Evolutionary conservation across 768 basidiomycete species (phyloP).

Genomic region (Collybia nuda): DNA sequence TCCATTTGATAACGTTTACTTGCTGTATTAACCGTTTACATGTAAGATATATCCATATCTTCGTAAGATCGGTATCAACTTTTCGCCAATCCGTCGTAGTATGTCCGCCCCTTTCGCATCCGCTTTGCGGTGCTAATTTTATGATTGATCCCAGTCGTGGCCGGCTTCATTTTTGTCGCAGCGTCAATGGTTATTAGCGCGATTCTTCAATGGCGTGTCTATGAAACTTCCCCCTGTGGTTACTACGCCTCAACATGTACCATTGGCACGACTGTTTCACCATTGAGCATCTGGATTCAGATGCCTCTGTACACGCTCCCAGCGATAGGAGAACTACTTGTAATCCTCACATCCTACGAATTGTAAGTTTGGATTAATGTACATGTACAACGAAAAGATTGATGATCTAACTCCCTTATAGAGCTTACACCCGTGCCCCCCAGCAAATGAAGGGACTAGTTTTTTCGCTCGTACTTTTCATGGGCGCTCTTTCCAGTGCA

Average conservation of each 20-base stretch:
- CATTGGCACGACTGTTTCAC: constrained; percentile 20
- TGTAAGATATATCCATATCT: constrained; percentile 26
- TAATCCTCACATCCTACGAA: constrained; percentile 13
- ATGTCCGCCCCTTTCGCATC: background rate
- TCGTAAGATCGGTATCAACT: constrained; percentile 26
- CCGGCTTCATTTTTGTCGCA: constrained; percentile 18
- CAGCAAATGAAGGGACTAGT: constrained; percentile 42
- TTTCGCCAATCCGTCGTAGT: constrained; percentile 25
- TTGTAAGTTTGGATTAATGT: constrained; percentile 3
- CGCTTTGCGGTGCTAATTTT: background rate
- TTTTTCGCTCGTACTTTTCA: constrained; percentile 33
- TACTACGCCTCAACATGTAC: constrained; percentile 17
- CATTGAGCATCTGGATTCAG: constrained; percentile 22
- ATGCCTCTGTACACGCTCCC: constrained; percentile 20
- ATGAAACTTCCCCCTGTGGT: constrained; percentile 22
- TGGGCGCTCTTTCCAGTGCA: constrained; percentile 29
- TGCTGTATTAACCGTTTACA: background rate
- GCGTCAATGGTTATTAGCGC: constrained; percentile 17
- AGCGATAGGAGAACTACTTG: constrained; percentile 18
- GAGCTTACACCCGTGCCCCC: constrained; percentile 40
- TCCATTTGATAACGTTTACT: background rate
- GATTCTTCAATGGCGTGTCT: constrained; percentile 23
- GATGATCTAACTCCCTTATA: background rate
- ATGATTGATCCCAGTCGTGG: constrained; percentile 7
- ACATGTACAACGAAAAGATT: no score